Evolutionary conservation across 2,329 filamentous ascomycete species (phyloP), one percentile per base, ranked within the genome.

Genomic region (Grosmannia serpens): DNA sequence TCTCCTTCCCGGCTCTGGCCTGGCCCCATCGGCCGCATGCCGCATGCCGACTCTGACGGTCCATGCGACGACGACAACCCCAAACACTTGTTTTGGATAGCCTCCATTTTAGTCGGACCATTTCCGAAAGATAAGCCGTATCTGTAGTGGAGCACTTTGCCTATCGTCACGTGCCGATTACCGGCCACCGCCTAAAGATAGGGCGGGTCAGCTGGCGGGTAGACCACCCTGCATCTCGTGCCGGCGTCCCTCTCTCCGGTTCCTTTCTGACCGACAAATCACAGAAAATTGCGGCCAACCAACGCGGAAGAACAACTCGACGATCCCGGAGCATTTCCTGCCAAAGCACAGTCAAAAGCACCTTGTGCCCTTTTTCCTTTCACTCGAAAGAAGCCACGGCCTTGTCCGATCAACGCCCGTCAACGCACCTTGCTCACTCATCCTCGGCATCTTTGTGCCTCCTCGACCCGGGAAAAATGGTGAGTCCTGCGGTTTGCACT

Each of bases 401-500:
- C 20, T 47, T 55, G 35, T 15, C 35, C 55, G 44, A 54, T 24
- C 38, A 58, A 51, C 51, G 61, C 58, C 55, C 52, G 50, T 49
- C 51, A 22, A 22, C 24, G 22, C 24, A 9, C 24, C 24, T 49
- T n/a, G n/a, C 44, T 9, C 4, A 50, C 20, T 50, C 41, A 55
- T 51, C 56, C 57, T 62, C 52, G 57, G 2, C 22, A 29, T 44
- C 24, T 35, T 35, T 26, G 22, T 55, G 41, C 53, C 27, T 55
- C 17, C 11, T 27, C 24, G 29, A n/a, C n/a, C 8, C 13, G 1
- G 53, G 17, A 24, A 56, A 49, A 26, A 56, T 56, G 54, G 54
- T 56, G 53, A 55, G 53, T 55, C 11, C 33, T 58, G 58, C 57
- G 53, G 56, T 53, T 59, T 56, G 55, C 60, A 52, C 60, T 62